Base-by-base conservation (phyloP, 2,329 filamentous ascomycete genomes). In the Aspergillus jensenii region DNA sequence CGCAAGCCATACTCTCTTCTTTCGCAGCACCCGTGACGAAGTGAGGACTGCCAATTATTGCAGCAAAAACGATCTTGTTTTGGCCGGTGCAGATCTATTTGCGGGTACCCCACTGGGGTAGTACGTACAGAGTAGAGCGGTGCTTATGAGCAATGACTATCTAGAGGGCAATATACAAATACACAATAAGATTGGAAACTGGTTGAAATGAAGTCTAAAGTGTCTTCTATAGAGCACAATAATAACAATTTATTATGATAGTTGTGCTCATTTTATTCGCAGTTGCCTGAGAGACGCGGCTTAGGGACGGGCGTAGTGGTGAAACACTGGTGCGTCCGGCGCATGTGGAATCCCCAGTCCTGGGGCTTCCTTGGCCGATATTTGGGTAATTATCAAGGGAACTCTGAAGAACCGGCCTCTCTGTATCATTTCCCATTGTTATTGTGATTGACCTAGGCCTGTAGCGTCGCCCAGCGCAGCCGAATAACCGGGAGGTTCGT, bases 281-380 rank as follows among this genome's bases (percentile, higher is more conserved):
- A 58, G 59, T 63, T 63, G 61, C 61, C 62, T 19, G 56, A 63
- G 61, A 62, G 61, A 64, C 59, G 59, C 51, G 49, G 56, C 52
- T 48, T 52, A 31, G 39, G 19, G 27, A 43, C 43, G 37, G 55
- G 50, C 44, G 25, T 37, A 48, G 39, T 60, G 40, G 62, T 67
- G 65, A 67, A 67, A 67, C 65, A 61, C 64, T 65, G 64, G 64
- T 62, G 62, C 53, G 57, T 59, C 59, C 54, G 57, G 50, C 59
- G 59, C 52, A 55, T 54, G 51, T 60, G 62, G 52, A 43, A 61
- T 55, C 54, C 53, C 54, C 49, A 40, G 54, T 59, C 56, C 49
- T 59, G 54, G 35, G 27, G 51, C 21, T 44, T 48, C 27, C 51
- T 54, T 54, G 35, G 44, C 44, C 41, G 19, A 40, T 46, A 54